These are phyloP conservation scores for Salix suchowensis DNA, from an alignment of 345 rosid genomes.

Conservation along the genomic window DNA sequence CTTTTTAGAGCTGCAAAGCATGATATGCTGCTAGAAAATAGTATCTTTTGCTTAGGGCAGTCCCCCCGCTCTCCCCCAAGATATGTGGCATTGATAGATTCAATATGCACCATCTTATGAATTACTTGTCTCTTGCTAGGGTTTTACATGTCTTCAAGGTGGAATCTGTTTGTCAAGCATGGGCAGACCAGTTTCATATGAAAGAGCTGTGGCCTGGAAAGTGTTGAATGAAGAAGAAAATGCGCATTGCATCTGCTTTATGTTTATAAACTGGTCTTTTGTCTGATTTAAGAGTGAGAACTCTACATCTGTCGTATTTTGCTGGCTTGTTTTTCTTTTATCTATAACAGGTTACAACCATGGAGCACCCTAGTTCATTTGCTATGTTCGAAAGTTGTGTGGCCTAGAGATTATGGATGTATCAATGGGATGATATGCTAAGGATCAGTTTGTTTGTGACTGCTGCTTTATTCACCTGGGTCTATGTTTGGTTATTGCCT, in stretches of 20 bases:
- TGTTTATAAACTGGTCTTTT: slow-evolving; percentile 96
- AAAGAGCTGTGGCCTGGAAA: slow-evolving; percentile 98
- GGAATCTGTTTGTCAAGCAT: slow-evolving; percentile 97
- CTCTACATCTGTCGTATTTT: slow-evolving; percentile 5
- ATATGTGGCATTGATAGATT: not conserved
- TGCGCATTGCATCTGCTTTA: slow-evolving; percentile 94
- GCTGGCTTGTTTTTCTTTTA: slow-evolving; percentile 21
- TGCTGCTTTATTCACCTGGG: not conserved
- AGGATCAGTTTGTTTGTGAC: not conserved
- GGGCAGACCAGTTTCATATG: slow-evolving; percentile 95
- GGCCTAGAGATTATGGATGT: not conserved
- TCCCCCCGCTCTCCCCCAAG: not conserved
- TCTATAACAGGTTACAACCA: slow-evolving; percentile 4
- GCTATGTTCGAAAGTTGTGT: slow-evolving; percentile 10
- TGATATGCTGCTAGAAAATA: not conserved
- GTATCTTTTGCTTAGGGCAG: not conserved
- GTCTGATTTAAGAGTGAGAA: slow-evolving; percentile 32
- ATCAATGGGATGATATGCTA: not conserved
- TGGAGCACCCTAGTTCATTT: not conserved
- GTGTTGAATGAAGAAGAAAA: slow-evolving; percentile 91
- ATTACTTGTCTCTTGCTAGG: slow-evolving; percentile 36
- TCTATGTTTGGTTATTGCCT: not conserved
- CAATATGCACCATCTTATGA: not conserved
- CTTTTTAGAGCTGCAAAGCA: not conserved
- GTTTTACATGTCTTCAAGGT: slow-evolving; percentile 82